phyloP scores from a whole-genome alignment of 2,329 filamentous ascomycete species.

The Emergomyces pasteurianus region DNA sequence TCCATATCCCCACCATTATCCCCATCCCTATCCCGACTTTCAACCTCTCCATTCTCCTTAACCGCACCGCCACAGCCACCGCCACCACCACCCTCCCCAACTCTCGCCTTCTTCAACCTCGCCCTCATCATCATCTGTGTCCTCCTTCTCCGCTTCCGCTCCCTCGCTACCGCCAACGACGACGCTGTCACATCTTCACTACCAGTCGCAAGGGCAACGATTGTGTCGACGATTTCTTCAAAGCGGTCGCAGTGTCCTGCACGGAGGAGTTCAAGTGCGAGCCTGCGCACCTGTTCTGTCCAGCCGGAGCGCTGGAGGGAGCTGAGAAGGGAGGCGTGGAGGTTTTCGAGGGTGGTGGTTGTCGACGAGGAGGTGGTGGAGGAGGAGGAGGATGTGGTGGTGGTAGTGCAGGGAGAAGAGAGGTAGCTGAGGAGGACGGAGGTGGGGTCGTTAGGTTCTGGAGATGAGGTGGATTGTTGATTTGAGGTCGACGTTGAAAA shows the following conservation, averaged over 20 bases:
- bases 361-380: slow-evolving; percentile 29
- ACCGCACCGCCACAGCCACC: slow-evolving; percentile 10
- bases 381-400: slow-evolving; percentile 40
- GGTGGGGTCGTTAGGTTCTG: slow-evolving; percentile 10
- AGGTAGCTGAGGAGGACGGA: slow-evolving; percentile 19
- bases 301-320: slow-evolving; percentile 47
- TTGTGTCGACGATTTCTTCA: slow-evolving; percentile 43
- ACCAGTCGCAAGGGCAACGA: slow-evolving; percentile 37
- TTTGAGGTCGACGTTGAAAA: neutral
- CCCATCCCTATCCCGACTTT: neutral
- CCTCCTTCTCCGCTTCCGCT: slow-evolving; percentile 12
- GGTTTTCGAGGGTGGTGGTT: slow-evolving; percentile 41
- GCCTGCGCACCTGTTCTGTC: slow-evolving; percentile 43
- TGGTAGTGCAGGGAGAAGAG: slow-evolving; percentile 26
- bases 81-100: slow-evolving; percentile 5
- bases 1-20: neutral
- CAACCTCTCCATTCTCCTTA: slow-evolving; percentile 9
- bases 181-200: slow-evolving; percentile 19
- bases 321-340: slow-evolving; percentile 43
- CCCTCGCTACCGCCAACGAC: slow-evolving; percentile 14
- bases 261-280: slow-evolving; percentile 45
- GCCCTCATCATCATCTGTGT: slow-evolving; percentile 5
- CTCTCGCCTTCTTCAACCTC: neutral
- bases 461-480: slow-evolving; percentile 7
- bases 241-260: slow-evolving; percentile 46